phyloP scores from a whole-genome alignment of 805 yeast species.

The Tetrapisispora arboricola region DNA sequence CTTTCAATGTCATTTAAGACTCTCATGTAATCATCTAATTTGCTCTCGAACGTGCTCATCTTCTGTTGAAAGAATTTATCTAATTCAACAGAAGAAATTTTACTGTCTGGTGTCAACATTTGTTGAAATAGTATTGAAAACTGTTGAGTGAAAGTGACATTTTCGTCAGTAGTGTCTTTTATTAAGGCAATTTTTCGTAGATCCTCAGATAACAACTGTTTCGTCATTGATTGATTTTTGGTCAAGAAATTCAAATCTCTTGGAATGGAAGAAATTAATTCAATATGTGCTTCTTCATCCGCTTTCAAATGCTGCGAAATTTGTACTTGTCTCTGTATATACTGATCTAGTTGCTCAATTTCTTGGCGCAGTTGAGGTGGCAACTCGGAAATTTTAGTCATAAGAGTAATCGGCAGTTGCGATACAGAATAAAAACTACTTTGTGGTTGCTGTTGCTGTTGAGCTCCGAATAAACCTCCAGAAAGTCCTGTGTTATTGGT shows the following conservation, averaged over 20 bases:
- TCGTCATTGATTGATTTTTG: slow-evolving; percentile 51
- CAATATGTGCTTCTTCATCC: slow-evolving; percentile 51
- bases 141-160: slow-evolving; percentile 38
- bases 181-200: slow-evolving; percentile 36
- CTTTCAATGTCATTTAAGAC: slow-evolving; percentile 45
- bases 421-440: slow-evolving; percentile 35
- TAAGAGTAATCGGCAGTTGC: slow-evolving; percentile 48
- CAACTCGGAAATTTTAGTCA: slow-evolving; percentile 65
- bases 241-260: slow-evolving; percentile 57
- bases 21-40: slow-evolving; percentile 41
- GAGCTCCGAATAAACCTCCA: slow-evolving; percentile 16
- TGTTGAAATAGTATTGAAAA: slow-evolving; percentile 45
- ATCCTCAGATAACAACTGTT: slow-evolving; percentile 49
- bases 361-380: slow-evolving; percentile 64
- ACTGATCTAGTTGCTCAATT: slow-evolving; percentile 58
- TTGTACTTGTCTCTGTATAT: slow-evolving; percentile 62
- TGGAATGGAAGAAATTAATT: slow-evolving; percentile 59
- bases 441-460: slow-evolving; percentile 22
- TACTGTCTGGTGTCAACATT: slow-evolving; percentile 43
- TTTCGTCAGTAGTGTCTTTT: slow-evolving; percentile 34
- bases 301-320: slow-evolving; percentile 59
- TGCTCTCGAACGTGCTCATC: slow-evolving; percentile 29
- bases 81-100: slow-evolving; percentile 44
- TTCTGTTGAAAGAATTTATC: slow-evolving; percentile 45
- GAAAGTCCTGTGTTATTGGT: slow-evolving; percentile 4